Evolutionary conservation across 2,329 filamentous ascomycete genomes (phyloP), one percentile per base, ranked within the genome.

Genomic region (Diplodia mutila): DNA sequence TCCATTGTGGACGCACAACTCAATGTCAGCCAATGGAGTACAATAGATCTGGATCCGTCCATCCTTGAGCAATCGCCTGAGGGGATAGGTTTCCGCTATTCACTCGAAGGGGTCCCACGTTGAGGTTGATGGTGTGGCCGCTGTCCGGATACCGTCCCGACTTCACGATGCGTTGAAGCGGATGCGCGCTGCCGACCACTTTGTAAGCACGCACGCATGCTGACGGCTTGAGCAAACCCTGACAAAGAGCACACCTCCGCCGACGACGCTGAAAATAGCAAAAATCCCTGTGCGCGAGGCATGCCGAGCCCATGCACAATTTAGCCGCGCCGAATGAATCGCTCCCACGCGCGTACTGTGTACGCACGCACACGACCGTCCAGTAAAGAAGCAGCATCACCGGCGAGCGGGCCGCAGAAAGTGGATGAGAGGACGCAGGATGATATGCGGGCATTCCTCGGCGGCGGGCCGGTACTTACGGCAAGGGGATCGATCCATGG

Each of bases 321-420:
- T 61, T 48, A 57, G 54, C 54, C 57, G 39, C 29, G 57, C 21
- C 39, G 57, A 42, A 42, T 39, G 54, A 59, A 25, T 59, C 34
- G 54, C 21, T 27, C 12, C 34, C 18, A 54, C 27, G 27, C n/a
- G 25, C 52, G 16, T 42, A 18, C n/a, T n/a, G n/a, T n/a, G n/a
- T n/a, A n/a, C n/a, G n/a, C n/a, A n/a, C 39, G 39, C 18, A n/a
- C 39, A 16, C 25, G 14, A n/a, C 27, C 5, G 16, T 14, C 25
- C 39, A 42, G 39, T 42, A 42, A 42, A 42, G 16, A 42, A 27
- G 54, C 32, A 42, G 18, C 21, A 32, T 21, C 11, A 42, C 4
- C 27, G 11, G 54, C 11, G 34, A 42, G 34, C 54, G 32, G 34
- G 54, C 32, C 54, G 34, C n/a, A 23, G 34, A 42, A 42, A 34